Percentiles rank a stretch among this genome's conserved stretches.
These are phyloP conservation scores for Brassica hybrid DNA, from an alignment of 441 rosid genomes.

Conservation along the genomic window DNA sequence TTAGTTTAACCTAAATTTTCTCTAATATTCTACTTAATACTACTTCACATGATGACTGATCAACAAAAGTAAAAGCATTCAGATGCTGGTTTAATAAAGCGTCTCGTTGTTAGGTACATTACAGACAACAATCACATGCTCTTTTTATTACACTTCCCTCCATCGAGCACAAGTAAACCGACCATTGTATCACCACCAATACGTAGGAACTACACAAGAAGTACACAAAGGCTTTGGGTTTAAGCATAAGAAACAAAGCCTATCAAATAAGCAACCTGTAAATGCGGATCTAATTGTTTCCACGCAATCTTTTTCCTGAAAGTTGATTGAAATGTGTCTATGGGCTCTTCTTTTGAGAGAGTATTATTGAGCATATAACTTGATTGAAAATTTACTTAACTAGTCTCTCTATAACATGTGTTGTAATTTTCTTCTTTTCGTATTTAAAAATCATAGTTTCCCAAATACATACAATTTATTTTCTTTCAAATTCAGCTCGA, in stretches of 20 bases:
- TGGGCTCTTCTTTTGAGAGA: conserved; percentile 7
- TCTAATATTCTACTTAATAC: neutral
- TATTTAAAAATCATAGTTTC: neutral
- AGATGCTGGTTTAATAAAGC: conserved; percentile 9
- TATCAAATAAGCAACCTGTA: conserved; percentile 5
- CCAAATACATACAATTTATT: neutral
- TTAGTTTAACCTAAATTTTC: neutral
- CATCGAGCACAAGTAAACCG: conserved; percentile 7
- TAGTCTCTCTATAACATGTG: neutral
- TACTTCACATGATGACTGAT: conserved; percentile 16
- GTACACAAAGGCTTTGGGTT: neutral
- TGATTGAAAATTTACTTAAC: neutral
- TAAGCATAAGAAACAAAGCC: neutral
- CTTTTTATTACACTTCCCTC: neutral
- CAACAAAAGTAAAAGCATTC: conserved; percentile 1
- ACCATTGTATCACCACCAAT: conserved; percentile 1
- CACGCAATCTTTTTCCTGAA: neutral
- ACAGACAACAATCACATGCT: conserved; percentile 32
- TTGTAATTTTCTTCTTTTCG: neutral
- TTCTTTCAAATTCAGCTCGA: neutral
- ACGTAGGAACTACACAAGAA: conserved; percentile 5
- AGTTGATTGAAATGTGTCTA: conserved; percentile 2
- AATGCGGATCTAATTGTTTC: conserved; percentile 2
- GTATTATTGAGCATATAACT: neutral
- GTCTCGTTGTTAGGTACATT: conserved; percentile 14